Evolutionary conservation across 2,329 filamentous ascomycete species (phyloP), one percentile per base, ranked within the genome.

Genomic region (Fusarium temperatum): DNA sequence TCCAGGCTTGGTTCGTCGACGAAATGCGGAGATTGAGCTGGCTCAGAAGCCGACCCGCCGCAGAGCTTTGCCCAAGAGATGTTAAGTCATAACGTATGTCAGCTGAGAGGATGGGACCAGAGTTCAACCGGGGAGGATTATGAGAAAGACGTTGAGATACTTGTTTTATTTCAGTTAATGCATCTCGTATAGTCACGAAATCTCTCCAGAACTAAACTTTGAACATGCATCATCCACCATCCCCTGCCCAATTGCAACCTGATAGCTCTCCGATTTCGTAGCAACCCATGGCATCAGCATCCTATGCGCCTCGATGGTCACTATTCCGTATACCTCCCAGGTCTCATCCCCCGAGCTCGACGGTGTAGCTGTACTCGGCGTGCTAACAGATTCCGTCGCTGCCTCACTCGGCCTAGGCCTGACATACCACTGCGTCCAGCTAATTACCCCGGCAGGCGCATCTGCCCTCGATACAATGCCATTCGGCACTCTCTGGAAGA

Each of bases 21-120:
- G 86, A 24, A 79, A 81, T 17, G 85, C 83, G 0, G 86, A 88
- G 79, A 80, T 88, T 20, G 77, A 75, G 13, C 72, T 88, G 63
- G 66, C 70, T 17, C 61, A 70, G 36, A 75, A 66, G 15, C 53
- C 59, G 6, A 75, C 72, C 0, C 69, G 41, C 10, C 57, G 41
- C 3, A 58, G 47, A 50, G 72, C 76, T 8, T 47, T 78, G 4
- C 74, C 74, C 12, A 66, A 51, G 26, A 54, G 45, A 10, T 74
- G 68, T 3, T 42, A 3, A 14, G 42, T 7, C 18, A 20, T 14
- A 20, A 26, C 24, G 9, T 4, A 7, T 26, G 24, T 26, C 24
- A 6, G 24, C 17, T 20, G 8, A 9, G 17, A 26, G 42, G 4
- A 6, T 8, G 2, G 12, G 20, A 18, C 11, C 17, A 18, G 42